Evolutionary conservation across 2,329 filamentous ascomycete species (phyloP).

Genomic region (Paecilomyces niveus): DNA sequence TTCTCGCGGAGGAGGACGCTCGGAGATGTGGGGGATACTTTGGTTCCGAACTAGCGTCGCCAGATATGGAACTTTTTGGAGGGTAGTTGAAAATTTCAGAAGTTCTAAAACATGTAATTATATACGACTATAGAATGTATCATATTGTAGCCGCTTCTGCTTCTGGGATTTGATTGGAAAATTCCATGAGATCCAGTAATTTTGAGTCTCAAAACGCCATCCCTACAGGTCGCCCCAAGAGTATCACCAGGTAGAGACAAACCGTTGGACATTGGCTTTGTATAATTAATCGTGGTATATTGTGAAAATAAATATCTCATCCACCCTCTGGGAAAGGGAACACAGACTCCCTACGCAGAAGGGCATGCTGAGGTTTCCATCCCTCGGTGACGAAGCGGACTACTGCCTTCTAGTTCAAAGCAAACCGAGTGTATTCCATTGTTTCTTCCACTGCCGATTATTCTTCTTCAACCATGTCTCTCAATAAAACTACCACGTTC

Average conservation of each 20-base stretch:
- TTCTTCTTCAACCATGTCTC: background rate
- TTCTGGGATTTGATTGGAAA: background rate
- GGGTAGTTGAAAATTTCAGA: background rate
- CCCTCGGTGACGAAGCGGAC: background rate
- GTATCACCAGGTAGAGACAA: background rate
- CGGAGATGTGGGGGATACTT: background rate
- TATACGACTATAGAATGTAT: background rate
- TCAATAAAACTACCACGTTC: background rate
- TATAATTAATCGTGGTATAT: background rate
- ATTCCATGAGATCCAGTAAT: background rate
- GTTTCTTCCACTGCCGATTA: background rate
- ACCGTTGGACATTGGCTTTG: background rate
- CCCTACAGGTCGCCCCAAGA: background rate
- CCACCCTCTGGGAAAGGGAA: background rate
- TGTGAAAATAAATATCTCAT: no score
- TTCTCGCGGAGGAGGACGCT: background rate
- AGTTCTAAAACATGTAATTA: background rate
- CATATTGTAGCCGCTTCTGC: background rate
- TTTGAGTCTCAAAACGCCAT: background rate
- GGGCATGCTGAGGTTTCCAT: background rate
- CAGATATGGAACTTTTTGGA: background rate
- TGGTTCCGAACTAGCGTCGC: background rate
- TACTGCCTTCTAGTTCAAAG: background rate
- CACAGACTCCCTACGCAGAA: background rate
- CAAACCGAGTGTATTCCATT: background rate